Conservation (phyloP, 805 yeast species). For the Sungouiella blattae region DNA sequence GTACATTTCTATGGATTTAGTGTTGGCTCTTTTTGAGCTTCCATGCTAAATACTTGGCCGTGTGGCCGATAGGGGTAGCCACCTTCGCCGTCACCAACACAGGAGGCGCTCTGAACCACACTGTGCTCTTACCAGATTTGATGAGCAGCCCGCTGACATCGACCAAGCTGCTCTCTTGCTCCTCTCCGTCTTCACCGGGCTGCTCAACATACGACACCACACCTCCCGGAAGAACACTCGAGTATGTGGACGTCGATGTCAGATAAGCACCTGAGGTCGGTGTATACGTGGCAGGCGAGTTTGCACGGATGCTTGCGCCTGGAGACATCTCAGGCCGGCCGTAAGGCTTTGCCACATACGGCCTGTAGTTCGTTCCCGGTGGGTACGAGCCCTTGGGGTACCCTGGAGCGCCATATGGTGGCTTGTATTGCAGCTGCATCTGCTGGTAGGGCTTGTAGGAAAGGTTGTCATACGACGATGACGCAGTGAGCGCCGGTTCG, state of each 20-base stretch:
- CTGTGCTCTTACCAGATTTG: constrained; percentile 10
- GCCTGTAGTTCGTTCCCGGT: constrained; percentile 2
- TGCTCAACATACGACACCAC: constrained; percentile 30
- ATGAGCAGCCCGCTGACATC: constrained; percentile 14
- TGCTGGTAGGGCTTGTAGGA: constrained; percentile 4
- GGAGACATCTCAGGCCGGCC: constrained; percentile 1
- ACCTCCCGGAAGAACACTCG: constrained; percentile 37
- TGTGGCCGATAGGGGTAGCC: constrained; percentile 57
- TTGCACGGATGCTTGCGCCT: constrained; percentile 6
- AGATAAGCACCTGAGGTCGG: constrained; percentile 15
- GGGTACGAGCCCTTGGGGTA: neutral
- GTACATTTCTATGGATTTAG: too few relatives aligned
- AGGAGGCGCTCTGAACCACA: constrained; percentile 74
- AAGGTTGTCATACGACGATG: constrained; percentile 1
- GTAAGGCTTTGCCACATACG: constrained; percentile 1
- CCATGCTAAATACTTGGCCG: constrained; percentile 65
- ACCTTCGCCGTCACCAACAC: constrained; percentile 29
- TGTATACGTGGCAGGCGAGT: constrained; percentile 10
- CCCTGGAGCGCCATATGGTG: constrained; percentile 4
- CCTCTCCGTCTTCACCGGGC: constrained; percentile 1
- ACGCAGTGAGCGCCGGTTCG: constrained; percentile 2
- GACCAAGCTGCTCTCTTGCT: neutral
- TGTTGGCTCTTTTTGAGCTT: constrained; percentile 8
- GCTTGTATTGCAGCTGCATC: neutral
- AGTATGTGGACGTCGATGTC: constrained; percentile 32